These are phyloP conservation scores for Fraxinus platypoda DNA, from an alignment of 305 asterid species.

Conservation along the genomic window DNA sequence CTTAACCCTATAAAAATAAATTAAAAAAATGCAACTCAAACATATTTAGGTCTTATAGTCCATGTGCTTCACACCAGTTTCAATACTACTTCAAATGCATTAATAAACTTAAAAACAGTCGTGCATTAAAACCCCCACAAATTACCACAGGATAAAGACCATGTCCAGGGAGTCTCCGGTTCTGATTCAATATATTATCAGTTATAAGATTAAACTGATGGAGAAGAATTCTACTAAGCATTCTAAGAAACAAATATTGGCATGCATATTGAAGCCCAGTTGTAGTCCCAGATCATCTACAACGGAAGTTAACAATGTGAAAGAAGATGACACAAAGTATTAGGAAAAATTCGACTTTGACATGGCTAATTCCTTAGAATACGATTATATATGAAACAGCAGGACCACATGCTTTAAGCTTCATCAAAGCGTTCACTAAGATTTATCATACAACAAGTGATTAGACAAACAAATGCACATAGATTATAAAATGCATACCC, in stretches of 20 bases:
- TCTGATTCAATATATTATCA: neutral
- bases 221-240: neutral
- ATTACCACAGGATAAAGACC: neutral
- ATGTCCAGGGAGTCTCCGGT: neutral
- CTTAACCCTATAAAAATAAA: neutral
- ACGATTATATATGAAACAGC: neutral
- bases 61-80: neutral
- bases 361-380: slow-evolving; percentile 3
- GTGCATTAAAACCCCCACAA: neutral
- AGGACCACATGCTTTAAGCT: neutral
- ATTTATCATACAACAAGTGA: neutral
- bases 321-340: neutral
- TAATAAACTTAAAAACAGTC: neutral
- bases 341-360: slow-evolving; percentile 1
- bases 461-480: neutral
- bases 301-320: neutral
- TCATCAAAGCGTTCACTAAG: neutral
- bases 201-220: neutral
- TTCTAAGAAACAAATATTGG: neutral
- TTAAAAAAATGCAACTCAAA: neutral
- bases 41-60: neutral
- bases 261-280: neutral
- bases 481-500: neutral
- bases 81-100: neutral
- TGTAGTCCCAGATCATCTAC: neutral